phyloP scores from a whole-genome alignment of 83 land plant genomes.

The Isoetes engelmannii region DNA sequence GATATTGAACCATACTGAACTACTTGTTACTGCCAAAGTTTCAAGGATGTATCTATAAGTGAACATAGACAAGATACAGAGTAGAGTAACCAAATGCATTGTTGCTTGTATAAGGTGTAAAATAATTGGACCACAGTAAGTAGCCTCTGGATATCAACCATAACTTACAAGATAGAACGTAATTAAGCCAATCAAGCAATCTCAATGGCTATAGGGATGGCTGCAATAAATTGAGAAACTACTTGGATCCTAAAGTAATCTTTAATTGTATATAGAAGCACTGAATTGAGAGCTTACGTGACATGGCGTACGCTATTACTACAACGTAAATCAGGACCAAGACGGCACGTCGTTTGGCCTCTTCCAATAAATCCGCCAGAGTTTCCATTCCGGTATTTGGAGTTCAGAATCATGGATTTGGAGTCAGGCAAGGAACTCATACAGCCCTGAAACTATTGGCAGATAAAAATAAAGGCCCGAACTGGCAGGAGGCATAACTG shows the following conservation, averaged over 20 bases:
- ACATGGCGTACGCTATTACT: slow-evolving; percentile 73
- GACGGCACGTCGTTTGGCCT: slow-evolving; percentile 60
- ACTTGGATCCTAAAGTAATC: neutral
- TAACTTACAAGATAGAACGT: neutral
- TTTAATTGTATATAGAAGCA: too few relatives aligned
- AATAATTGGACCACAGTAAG: neutral
- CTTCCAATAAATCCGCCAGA: slow-evolving; percentile 41
- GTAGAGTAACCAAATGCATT: neutral
- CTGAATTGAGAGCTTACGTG: slow-evolving; percentile 41
- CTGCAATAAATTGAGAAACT: neutral
- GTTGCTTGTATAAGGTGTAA: neutral
- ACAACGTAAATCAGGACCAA: slow-evolving; percentile 44
- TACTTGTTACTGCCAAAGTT: slow-evolving; percentile 69
- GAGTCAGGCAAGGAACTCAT: too few relatives aligned
- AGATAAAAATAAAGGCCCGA: too few relatives aligned
- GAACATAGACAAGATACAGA: neutral
- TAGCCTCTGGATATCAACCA: neutral
- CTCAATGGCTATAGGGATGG: neutral
- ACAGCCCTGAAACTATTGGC: too few relatives aligned
- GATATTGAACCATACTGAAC: slow-evolving; percentile 72
- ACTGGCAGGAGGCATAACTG: too few relatives aligned
- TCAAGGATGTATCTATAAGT: neutral
- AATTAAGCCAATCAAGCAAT: neutral
- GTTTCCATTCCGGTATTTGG: neutral
- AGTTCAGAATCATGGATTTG: too few relatives aligned